These are phyloP conservation scores for Gossypium stocksii DNA, from an alignment of 345 rosid species.

Conservation along the genomic window DNA sequence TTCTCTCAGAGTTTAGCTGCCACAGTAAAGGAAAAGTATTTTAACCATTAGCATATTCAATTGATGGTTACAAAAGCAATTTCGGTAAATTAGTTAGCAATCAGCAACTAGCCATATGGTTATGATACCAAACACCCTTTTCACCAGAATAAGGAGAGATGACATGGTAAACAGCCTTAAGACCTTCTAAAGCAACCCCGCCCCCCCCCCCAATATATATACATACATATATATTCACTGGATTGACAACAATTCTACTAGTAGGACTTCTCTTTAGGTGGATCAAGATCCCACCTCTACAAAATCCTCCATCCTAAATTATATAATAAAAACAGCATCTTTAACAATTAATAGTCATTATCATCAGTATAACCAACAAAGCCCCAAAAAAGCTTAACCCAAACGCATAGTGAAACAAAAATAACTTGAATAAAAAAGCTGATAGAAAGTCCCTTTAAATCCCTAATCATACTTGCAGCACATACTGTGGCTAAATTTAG, in stretches of 20 bases:
- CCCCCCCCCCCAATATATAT: background rate
- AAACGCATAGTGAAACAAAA: background rate
- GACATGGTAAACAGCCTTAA: background rate
- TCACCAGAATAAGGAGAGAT: conserved; percentile 6
- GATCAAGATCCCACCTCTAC: background rate
- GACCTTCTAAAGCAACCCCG: background rate
- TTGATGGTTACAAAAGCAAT: background rate
- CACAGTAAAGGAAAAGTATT: conserved; percentile 11
- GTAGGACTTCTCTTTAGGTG: background rate
- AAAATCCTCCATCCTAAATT: background rate
- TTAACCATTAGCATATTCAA: conserved; percentile 10
- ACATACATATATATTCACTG: background rate
- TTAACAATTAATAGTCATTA: background rate
- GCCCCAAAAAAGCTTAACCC: background rate
- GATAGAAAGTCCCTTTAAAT: background rate
- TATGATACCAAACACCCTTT: conserved; percentile 1
- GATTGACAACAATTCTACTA: background rate
- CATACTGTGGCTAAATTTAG: background rate
- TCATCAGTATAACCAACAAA: background rate
- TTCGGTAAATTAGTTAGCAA: background rate
- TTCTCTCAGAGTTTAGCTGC: conserved; percentile 89
- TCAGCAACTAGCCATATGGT: background rate
- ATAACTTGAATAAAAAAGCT: background rate
- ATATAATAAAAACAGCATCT: background rate
- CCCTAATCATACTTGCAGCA: background rate